A percentile compares a stretch with the other conserved stretches of the same genome.
Conservation (phyloP, 2,329 filamentous ascomycete species). For the Karstenula rhodostoma region DNA sequence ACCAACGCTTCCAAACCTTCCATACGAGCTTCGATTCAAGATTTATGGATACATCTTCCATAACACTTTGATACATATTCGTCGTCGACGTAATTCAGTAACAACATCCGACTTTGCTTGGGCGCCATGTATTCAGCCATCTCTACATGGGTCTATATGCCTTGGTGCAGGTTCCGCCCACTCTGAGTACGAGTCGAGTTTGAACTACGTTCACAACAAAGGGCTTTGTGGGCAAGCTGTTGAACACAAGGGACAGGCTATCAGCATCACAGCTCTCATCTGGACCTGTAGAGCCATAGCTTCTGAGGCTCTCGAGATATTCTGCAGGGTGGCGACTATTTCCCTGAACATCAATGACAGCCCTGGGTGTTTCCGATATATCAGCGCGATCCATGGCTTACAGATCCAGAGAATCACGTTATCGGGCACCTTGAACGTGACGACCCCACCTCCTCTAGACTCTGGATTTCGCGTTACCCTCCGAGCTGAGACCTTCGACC, state of each 20-base stretch:
- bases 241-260: background rate
- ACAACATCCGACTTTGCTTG: background rate
- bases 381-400: background rate
- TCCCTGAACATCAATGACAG: background rate
- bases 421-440: background rate
- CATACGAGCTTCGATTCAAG: background rate
- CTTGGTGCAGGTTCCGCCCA: background rate
- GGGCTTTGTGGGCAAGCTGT: background rate
- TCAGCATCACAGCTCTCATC: background rate
- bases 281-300: conserved; percentile 1
- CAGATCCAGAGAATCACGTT: background rate
- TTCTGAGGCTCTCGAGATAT: background rate
- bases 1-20: background rate
- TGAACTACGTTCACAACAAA: background rate
- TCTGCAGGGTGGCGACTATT: background rate
- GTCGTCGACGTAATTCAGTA: background rate
- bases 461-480: background rate
- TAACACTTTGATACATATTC: conserved; percentile 1
- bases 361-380: background rate
- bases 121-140: conserved; percentile 5
- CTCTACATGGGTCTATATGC: background rate
- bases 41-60: conserved; percentile 4
- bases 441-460: background rate
- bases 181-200: background rate
- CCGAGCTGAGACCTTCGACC: background rate